A percentile compares a stretch with the other conserved stretches of the same genome.
Conservation (phyloP, 257 asterid species). For the Nicotiana benthamiana region DNA sequence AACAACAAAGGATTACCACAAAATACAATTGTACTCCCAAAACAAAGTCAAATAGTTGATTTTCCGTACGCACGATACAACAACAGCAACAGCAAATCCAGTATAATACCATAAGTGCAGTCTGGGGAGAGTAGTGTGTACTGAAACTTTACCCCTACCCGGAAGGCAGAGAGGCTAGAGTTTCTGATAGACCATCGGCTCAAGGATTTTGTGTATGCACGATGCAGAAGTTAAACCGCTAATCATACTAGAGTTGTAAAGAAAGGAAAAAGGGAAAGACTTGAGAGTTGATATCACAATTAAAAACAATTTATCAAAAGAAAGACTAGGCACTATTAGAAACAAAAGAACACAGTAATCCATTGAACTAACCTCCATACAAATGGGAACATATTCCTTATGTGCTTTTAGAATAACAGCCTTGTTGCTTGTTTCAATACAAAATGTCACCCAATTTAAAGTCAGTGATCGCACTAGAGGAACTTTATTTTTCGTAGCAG, state of each 20-base stretch:
- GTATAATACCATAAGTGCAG: no score
- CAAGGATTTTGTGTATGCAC: background rate
- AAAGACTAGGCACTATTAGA: background rate
- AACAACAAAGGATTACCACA: background rate
- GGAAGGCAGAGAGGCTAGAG: no score
- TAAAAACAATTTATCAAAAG: background rate
- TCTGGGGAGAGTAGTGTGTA: no score
- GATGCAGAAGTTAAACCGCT: background rate
- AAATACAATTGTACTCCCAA: background rate
- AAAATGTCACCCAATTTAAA: slow-evolving; percentile 88
- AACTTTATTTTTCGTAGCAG: slow-evolving; percentile 88
- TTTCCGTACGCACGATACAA: background rate
- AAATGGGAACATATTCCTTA: slow-evolving; percentile 93
- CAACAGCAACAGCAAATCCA: no score
- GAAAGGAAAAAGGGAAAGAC: background rate
- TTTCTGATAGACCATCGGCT: no score
- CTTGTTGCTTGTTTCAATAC: slow-evolving; percentile 91
- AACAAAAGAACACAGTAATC: background rate
- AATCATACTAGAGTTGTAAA: background rate
- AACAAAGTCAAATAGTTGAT: background rate
- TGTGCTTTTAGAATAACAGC: slow-evolving; percentile 79
- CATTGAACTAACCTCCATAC: slow-evolving; percentile 85
- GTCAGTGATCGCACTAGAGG: slow-evolving; percentile 94
- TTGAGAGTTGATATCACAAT: no score
- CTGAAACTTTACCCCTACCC: no score